These are phyloP conservation scores for Trypanosoma avium DNA, from an alignment of 208 protist genomes.

Conservation along the genomic window DNA sequence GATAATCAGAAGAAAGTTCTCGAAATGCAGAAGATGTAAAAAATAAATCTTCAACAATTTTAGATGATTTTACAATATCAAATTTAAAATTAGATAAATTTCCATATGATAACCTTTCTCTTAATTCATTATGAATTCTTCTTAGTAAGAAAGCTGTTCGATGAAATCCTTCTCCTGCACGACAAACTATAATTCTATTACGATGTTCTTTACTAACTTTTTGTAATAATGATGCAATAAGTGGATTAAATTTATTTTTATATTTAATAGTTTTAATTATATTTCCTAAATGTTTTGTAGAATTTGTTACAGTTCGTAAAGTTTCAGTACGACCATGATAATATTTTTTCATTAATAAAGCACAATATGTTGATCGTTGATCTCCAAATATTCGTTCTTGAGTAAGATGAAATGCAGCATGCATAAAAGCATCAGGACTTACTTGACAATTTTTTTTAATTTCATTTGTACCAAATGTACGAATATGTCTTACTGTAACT, in stretches of 20 bases:
- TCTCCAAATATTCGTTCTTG: conserved; percentile 27
- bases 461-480: conserved; percentile 20
- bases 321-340: conserved; percentile 27
- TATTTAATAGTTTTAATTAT: not conserved
- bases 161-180: conserved; percentile 24
- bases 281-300: conserved; percentile 13
- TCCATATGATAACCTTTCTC: conserved; percentile 2
- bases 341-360: conserved; percentile 29
- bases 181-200: conserved; percentile 8
- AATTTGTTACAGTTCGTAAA: conserved; percentile 18
- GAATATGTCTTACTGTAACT: conserved; percentile 18
- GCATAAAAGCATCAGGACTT: conserved; percentile 33
- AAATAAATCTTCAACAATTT: conserved; percentile 12
- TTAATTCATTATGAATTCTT: conserved; percentile 13
- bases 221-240: conserved; percentile 4
- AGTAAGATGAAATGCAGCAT: conserved; percentile 27
- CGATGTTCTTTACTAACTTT: conserved; percentile 16
- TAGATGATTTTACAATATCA: conserved; percentile 1
- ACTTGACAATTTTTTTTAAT: conserved; percentile 24
- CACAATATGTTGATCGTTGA: conserved; percentile 28
- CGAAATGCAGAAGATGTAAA: conserved; percentile 14
- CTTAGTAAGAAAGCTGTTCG: conserved; percentile 12
- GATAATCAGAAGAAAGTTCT: conserved; percentile 28
- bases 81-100: not conserved
- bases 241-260: conserved; percentile 1